Percentiles rank a stretch among this genome's conserved stretches.
These are phyloP conservation scores for Endocalyx cinctus DNA, from an alignment of 2,329 filamentous ascomycete species.

Conservation along the genomic window DNA sequence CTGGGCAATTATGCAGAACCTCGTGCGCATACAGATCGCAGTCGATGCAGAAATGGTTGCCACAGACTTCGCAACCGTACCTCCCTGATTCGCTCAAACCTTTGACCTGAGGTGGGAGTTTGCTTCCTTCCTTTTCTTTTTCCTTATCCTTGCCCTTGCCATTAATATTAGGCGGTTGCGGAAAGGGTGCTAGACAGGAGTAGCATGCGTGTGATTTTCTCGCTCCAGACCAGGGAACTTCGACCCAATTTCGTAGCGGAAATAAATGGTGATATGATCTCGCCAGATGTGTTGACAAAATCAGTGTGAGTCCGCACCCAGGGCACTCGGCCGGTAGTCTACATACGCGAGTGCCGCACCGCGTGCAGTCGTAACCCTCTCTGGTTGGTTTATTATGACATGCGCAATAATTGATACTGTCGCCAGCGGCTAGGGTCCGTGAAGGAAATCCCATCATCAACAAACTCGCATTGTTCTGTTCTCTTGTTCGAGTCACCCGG, in stretches of 20 bases:
- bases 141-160: conserved; percentile 13
- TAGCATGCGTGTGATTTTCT: conserved; percentile 62
- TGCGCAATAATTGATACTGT: conserved; percentile 72
- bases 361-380: conserved; percentile 86
- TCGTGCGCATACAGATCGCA: conserved; percentile 96
- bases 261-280: conserved; percentile 93
- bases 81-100: conserved; percentile 80
- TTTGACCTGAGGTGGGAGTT: conserved; percentile 38
- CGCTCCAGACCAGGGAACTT: conserved; percentile 79
- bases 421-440: conserved; percentile 65
- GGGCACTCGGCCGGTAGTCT: conserved; percentile 86
- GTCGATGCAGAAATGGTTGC: conserved; percentile 93
- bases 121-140: too few species aligned
- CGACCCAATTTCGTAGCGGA: conserved; percentile 83
- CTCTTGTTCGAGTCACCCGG: conserved; percentile 67
- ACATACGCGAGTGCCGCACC: conserved; percentile 87
- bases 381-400: conserved; percentile 80
- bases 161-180: conserved; percentile 34
- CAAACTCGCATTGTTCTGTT: conserved; percentile 58
- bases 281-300: conserved; percentile 88
- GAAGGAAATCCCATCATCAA: conserved; percentile 99
- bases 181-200: conserved; percentile 72
- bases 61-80: conserved; percentile 85
- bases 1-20: conserved; percentile 91
- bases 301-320: conserved; percentile 83